phyloP scores from a whole-genome alignment of 257 asterid genomes.

The Solanum virginianum region DNA sequence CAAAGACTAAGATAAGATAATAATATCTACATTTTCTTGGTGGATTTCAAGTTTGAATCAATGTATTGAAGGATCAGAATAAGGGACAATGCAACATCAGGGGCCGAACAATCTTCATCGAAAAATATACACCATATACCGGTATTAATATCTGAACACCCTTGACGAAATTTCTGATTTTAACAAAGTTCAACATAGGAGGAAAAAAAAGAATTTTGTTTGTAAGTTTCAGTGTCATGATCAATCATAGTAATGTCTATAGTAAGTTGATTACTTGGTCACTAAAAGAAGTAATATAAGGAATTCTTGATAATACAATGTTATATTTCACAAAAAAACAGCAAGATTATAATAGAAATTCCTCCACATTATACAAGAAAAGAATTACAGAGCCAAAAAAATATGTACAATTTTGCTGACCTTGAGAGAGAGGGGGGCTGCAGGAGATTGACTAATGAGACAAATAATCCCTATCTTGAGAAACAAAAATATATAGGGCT shows the following conservation, averaged over 20 bases:
- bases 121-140: no score
- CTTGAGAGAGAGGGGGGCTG: not conserved
- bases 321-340: not conserved
- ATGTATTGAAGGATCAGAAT: not conserved
- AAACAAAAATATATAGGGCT: not conserved
- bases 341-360: not conserved
- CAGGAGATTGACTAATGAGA: not conserved
- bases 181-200: no score
- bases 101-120: not conserved
- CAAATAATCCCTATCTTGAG: not conserved
- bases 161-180: no score
- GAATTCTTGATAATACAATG: not conserved
- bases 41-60: not conserved
- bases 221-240: not conserved
- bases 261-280: not conserved
- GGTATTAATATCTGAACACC: no score
- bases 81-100: not conserved
- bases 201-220: no score
- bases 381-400: not conserved
- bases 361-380: not conserved
- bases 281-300: not conserved
- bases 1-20: not conserved
- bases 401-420: not conserved
- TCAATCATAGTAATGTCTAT: not conserved
- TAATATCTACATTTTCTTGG: not conserved